Conservation (phyloP, 139 green algal genomes). For the Coelastrella sp. region DNA sequence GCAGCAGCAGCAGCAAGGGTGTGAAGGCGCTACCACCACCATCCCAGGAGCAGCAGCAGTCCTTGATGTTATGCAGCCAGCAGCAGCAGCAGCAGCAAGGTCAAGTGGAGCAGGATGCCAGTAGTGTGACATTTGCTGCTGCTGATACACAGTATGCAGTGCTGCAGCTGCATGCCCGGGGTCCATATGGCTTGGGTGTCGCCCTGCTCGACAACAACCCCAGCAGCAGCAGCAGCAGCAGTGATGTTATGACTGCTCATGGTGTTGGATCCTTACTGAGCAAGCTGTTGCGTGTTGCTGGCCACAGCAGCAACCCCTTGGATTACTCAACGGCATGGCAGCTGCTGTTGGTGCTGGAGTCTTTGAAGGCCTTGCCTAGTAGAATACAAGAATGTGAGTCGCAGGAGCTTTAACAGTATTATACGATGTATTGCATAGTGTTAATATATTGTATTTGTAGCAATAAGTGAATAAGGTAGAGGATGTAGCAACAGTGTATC, state of each 20-base stretch:
- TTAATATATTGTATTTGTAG: background rate
- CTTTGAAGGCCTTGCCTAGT: conserved; percentile 56
- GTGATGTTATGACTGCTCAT: conserved; percentile 7
- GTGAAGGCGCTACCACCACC: no score
- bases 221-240: conserved; percentile 5
- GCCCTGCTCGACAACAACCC: background rate
- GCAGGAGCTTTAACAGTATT: background rate
- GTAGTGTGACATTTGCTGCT: background rate
- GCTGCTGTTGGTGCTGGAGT: conserved; percentile 67
- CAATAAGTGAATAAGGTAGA: background rate
- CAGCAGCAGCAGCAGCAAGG: background rate
- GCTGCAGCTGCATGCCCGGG: conserved; percentile 69
- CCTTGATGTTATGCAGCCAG: background rate
- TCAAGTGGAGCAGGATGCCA: background rate
- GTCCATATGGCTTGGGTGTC: conserved; percentile 19
- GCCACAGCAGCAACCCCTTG: conserved; percentile 75
- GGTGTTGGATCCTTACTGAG: conserved; percentile 6
- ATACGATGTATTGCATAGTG: background rate
- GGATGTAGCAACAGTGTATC: background rate
- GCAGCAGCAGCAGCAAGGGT: no score
- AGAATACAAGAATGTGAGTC: background rate
- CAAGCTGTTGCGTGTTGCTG: conserved; percentile 57
- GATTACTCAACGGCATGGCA: conserved; percentile 75
- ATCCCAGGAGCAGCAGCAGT: conserved; percentile 2
- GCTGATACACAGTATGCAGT: conserved; percentile 79